Percentiles rank a stretch among this genome's conserved stretches.
Conservation (phyloP, 371 early-diverging fungal species). For the Massospora cicadina region DNA sequence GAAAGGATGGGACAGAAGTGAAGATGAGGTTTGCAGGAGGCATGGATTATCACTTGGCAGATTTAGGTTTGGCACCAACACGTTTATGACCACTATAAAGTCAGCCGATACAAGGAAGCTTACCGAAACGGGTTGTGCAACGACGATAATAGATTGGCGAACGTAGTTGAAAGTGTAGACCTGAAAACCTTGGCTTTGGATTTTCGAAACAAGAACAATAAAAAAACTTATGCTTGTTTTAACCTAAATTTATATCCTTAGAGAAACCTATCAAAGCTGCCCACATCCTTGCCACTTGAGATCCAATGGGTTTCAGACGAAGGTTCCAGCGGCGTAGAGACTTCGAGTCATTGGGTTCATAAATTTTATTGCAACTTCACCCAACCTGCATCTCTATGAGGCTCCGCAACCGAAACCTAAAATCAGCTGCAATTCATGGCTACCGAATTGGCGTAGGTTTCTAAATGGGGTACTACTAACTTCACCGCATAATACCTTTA, state of each 20-base stretch:
- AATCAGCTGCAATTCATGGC: too few species aligned
- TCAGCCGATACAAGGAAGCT: conserved; percentile 8
- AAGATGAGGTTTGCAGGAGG: conserved; percentile 17
- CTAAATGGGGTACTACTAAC: too few species aligned
- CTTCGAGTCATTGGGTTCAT: too few species aligned
- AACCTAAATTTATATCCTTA: neutral
- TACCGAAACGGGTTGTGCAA: conserved; percentile 77
- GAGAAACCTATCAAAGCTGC: neutral
- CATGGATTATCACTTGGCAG: conserved; percentile 14
- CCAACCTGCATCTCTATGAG: too few species aligned
- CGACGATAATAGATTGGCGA: conserved; percentile 65
- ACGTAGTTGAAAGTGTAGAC: conserved; percentile 23
- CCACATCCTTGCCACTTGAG: neutral
- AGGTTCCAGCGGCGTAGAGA: too few species aligned
- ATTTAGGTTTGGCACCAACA: conserved; percentile 14
- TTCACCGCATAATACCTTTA: too few species aligned
- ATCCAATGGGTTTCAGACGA: too few species aligned
- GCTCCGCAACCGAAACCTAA: too few species aligned
- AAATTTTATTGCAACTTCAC: too few species aligned
- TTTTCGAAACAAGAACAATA: neutral
- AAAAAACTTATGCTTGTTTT: neutral
- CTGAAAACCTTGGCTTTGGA: neutral
- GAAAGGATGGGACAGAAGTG: conserved; percentile 16
- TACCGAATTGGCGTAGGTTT: too few species aligned
- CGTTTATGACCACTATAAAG: neutral